These are phyloP conservation scores for Marsdenia floribunda DNA, from an alignment of 257 asterid genomes.

Conservation along the genomic window DNA sequence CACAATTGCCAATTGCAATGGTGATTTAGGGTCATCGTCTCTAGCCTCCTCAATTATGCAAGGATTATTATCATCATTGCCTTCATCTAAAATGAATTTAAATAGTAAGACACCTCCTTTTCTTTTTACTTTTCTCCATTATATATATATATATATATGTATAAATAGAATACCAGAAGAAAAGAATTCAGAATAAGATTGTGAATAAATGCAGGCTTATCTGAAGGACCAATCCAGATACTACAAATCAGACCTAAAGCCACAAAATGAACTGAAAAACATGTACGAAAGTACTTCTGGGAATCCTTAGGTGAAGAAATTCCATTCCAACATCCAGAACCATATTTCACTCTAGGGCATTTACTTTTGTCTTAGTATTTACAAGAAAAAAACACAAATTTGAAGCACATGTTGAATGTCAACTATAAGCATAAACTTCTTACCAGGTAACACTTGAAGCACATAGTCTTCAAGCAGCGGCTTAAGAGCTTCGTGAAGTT, in stretches of 20 bases:
- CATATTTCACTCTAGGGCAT: neutral
- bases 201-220: neutral
- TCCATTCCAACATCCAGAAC: neutral
- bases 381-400: neutral
- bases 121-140: neutral
- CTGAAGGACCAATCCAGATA: neutral
- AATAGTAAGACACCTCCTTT: neutral
- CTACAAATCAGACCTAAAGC: neutral
- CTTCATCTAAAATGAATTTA: constrained; percentile 32
- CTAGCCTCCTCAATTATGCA: constrained; percentile 39
- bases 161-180: neutral
- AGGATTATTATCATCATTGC: constrained; percentile 26
- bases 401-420: neutral
- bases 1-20: constrained; percentile 92
- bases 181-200: neutral
- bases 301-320: neutral
- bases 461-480: constrained; percentile 72
- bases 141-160: neutral
- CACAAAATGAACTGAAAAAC: neutral
- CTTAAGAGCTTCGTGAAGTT: constrained; percentile 61
- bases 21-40: constrained; percentile 62
- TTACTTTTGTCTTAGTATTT: neutral
- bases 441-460: constrained; percentile 42
- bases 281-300: neutral
- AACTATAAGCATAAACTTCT: constrained; percentile 10